Evolutionary conservation across 192 early-diverging fungal genomes (phyloP).

Genomic region (Gonapodya prolifera): DNA sequence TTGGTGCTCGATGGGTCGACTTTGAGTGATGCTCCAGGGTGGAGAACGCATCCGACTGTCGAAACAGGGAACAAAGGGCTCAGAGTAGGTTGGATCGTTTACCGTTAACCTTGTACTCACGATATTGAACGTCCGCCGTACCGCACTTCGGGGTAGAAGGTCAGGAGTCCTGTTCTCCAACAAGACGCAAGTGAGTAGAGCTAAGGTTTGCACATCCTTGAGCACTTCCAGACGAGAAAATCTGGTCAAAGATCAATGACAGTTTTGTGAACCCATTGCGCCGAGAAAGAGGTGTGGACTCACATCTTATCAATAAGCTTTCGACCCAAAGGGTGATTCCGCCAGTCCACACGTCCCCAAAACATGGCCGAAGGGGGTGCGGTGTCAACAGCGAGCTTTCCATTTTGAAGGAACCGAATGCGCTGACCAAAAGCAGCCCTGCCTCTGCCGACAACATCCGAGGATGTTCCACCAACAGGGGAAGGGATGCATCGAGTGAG

Average conservation of each 20-base stretch:
- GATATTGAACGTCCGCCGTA: too few species aligned
- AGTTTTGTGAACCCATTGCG: too few species aligned
- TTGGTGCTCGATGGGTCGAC: too few species aligned
- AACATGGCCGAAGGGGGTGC: neutral
- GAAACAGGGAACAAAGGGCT: too few species aligned
- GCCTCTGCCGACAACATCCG: neutral
- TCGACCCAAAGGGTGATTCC: neutral
- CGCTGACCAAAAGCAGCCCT: neutral
- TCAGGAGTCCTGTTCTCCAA: neutral
- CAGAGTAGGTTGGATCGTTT: too few species aligned
- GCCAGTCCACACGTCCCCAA: conserved; percentile 3
- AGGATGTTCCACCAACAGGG: neutral
- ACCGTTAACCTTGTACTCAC: too few species aligned
- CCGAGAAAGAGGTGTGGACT: neutral
- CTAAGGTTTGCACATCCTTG: neutral
- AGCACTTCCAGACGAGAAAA: neutral
- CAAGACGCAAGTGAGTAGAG: neutral
- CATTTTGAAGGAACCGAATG: neutral
- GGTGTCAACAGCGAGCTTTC: neutral
- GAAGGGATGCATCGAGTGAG: neutral
- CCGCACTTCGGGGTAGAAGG: neutral
- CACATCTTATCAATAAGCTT: neutral
- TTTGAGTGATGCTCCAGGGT: too few species aligned
- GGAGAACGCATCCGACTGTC: too few species aligned
- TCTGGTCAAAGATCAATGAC: neutral